These are phyloP conservation scores for Rutstroemia sp. DNA, from an alignment of 2,329 filamentous ascomycete genomes.

Conservation along the genomic window DNA sequence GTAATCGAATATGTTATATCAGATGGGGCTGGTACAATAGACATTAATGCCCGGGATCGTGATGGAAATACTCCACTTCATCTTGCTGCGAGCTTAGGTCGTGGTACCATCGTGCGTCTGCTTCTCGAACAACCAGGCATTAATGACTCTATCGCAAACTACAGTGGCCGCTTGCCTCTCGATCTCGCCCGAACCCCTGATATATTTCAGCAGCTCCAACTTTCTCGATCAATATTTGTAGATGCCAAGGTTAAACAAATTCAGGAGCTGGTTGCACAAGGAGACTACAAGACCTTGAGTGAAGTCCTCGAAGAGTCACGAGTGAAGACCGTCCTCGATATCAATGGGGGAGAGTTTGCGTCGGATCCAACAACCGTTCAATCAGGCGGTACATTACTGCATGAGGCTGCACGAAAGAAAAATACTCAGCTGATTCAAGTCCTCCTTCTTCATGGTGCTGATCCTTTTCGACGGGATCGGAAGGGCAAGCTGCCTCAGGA, in stretches of 20 bases:
- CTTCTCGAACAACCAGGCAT: conserved; percentile 75
- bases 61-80: conserved; percentile 94
- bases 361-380: conserved; percentile 72
- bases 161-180: conserved; percentile 74
- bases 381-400: conserved; percentile 82
- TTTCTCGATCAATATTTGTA: conserved; percentile 81
- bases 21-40: conserved; percentile 57
- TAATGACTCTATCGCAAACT: conserved; percentile 83
- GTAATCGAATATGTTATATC: conserved; percentile 95
- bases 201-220: conserved; percentile 90
- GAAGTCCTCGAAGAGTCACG: conserved; percentile 76
- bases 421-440: conserved; percentile 85
- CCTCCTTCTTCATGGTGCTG: conserved; percentile 85
- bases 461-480: conserved; percentile 90
- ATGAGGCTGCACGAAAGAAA: conserved; percentile 84
- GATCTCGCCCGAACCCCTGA: conserved; percentile 88
- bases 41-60: conserved; percentile 84
- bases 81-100: conserved; percentile 75
- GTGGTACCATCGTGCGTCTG: conserved; percentile 71
- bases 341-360: conserved; percentile 84
- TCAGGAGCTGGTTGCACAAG: conserved; percentile 65
- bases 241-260: conserved; percentile 80
- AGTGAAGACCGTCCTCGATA: conserved; percentile 79
- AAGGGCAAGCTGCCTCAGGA: conserved; percentile 95
- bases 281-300: conserved; percentile 72